Evolutionary conservation across 345 rosid species (phyloP).

Genomic region (Brassica nigra): DNA sequence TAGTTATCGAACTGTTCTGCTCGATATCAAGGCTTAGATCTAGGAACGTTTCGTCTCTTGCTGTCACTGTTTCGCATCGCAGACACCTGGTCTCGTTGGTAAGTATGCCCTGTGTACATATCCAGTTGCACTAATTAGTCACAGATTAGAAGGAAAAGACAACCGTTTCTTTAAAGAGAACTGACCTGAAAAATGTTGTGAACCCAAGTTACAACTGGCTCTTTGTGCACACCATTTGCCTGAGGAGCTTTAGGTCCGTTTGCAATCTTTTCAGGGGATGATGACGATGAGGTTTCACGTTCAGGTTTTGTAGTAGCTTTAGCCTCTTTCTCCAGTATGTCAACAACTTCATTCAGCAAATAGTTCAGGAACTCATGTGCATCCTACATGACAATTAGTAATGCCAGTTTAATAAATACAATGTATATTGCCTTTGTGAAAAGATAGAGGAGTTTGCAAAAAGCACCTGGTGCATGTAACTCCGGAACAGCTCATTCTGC

Average conservation of each 20-base stretch:
- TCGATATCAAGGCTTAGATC: conserved; percentile 99
- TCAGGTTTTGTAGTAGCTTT: conserved; percentile 71
- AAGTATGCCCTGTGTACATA: conserved; percentile 77
- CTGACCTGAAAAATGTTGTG: conserved; percentile 94
- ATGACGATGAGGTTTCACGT: conserved; percentile 60
- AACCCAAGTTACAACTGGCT: conserved; percentile 97
- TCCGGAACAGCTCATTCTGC: conserved; percentile 97
- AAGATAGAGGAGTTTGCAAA: not conserved
- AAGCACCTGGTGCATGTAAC: conserved; percentile 98
- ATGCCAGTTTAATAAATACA: conserved; percentile 10
- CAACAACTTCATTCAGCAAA: conserved; percentile 97
- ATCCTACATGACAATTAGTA: conserved; percentile 56
- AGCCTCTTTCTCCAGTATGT: conserved; percentile 95
- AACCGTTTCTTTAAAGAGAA: not conserved
- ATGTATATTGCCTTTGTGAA: not conserved
- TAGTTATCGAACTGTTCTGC: conserved; percentile 97
- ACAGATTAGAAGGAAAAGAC: conserved; percentile 1
- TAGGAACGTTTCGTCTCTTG: conserved; percentile 95
- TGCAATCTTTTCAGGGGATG: conserved; percentile 72
- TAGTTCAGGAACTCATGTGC: conserved; percentile 98
- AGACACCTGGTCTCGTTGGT: conserved; percentile 98
- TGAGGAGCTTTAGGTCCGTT: conserved; percentile 67
- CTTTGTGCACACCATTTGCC: conserved; percentile 79
- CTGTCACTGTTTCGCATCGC: conserved; percentile 96
- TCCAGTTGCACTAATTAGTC: conserved; percentile 6